phyloP scores from a whole-genome alignment of 768 basidiomycete genomes.

The Trametes gibbosa region DNA sequence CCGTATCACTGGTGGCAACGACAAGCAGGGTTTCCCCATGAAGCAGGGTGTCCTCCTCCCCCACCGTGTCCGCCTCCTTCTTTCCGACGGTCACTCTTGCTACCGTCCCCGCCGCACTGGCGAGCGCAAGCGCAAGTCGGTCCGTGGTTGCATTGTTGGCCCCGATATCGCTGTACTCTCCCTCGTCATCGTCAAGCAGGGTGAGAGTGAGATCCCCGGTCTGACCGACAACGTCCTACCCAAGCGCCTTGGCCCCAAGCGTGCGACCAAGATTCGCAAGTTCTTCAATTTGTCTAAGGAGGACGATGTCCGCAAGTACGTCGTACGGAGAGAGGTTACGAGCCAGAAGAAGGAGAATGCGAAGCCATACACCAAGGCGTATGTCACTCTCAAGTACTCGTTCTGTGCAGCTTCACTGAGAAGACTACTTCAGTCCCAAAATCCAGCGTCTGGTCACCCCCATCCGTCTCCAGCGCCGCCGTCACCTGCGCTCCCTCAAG shows the following conservation, averaged over 20 bases:
- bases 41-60: slow-evolving; percentile 98
- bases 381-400: slow-evolving; percentile 34
- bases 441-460: slow-evolving; percentile 97
- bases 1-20: slow-evolving; percentile 97
- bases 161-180: slow-evolving; percentile 95
- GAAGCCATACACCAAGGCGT: slow-evolving; percentile 98
- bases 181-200: slow-evolving; percentile 94
- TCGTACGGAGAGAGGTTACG: slow-evolving; percentile 88
- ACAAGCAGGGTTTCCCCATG: slow-evolving; percentile 99
- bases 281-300: slow-evolving; percentile 99
- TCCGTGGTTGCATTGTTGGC: slow-evolving; percentile 97
- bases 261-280: slow-evolving; percentile 93
- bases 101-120: slow-evolving; percentile 89
- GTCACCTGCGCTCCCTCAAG: slow-evolving; percentile 87
- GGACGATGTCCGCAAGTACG: slow-evolving; percentile 98
- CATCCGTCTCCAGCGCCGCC: slow-evolving; percentile 91
- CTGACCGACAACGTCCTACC: slow-evolving; percentile 91
- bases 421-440: slow-evolving; percentile 64
- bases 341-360: slow-evolving; percentile 84
- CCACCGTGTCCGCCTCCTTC: slow-evolving; percentile 89
- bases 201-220: slow-evolving; percentile 84
- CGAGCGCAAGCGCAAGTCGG: slow-evolving; percentile 98
- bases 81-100: slow-evolving; percentile 96
- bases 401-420: neutral
- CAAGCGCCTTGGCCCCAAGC: slow-evolving; percentile 95